Evolutionary conservation across 768 basidiomycete species (phyloP).

Genomic region (Tremella yokohamensis): DNA sequence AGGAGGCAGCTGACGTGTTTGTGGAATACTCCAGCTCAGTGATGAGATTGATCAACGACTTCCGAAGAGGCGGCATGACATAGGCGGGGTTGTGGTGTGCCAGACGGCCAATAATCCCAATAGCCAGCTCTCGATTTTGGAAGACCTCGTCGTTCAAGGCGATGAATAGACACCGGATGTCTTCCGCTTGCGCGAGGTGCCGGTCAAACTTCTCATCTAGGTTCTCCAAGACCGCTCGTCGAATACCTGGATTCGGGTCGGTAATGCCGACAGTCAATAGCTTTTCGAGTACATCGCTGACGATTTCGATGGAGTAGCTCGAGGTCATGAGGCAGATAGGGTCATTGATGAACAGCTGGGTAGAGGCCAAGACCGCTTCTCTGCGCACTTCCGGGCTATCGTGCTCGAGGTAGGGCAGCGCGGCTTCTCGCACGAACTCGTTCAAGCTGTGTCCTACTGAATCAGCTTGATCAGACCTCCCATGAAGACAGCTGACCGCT

Average conservation of each 20-base stretch:
- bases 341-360: slow-evolving; percentile 84
- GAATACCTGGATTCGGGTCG: slow-evolving; percentile 82
- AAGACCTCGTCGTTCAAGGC: slow-evolving; percentile 96
- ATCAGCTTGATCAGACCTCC: slow-evolving; percentile 4
- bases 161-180: slow-evolving; percentile 94
- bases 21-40: slow-evolving; percentile 97
- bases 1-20: slow-evolving; percentile 71
- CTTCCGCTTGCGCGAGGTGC: slow-evolving; percentile 94
- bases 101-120: slow-evolving; percentile 83
- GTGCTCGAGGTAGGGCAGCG: slow-evolving; percentile 88
- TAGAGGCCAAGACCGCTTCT: slow-evolving; percentile 88
- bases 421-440: slow-evolving; percentile 89
- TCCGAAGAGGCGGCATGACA: slow-evolving; percentile 94
- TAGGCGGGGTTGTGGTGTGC: slow-evolving; percentile 96
- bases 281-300: slow-evolving; percentile 97
- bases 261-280: slow-evolving; percentile 90
- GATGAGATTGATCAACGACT: slow-evolving; percentile 89
- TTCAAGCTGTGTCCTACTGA: slow-evolving; percentile 78
- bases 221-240: slow-evolving; percentile 77
- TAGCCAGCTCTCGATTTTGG: slow-evolving; percentile 86
- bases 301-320: slow-evolving; percentile 91
- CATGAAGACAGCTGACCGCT: slow-evolving; percentile 59
- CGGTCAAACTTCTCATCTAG: slow-evolving; percentile 93
- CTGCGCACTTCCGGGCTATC: slow-evolving; percentile 81
- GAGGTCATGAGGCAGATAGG: slow-evolving; percentile 95